Conservation (phyloP, 768 basidiomycete species). For the Neoboletus brunneissimus region DNA sequence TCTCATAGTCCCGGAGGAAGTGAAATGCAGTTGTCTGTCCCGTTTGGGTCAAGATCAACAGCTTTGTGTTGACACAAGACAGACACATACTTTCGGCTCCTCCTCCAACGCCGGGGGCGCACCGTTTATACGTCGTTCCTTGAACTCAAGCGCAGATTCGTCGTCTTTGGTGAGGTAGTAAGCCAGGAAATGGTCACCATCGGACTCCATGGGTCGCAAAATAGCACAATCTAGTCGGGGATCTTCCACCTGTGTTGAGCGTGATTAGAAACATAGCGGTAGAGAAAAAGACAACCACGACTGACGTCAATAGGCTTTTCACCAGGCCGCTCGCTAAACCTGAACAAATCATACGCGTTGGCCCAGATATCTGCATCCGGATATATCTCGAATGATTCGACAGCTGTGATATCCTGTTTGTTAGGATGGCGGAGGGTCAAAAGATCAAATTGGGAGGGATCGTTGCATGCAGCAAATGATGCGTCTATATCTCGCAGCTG, state of each 20-base stretch:
- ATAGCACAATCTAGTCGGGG: slow-evolving; percentile 83
- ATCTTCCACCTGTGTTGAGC: slow-evolving; percentile 56
- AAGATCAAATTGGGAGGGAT: slow-evolving; percentile 60
- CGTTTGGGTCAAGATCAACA: background rate
- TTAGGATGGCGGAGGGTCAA: slow-evolving; percentile 68
- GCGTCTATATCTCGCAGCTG: slow-evolving; percentile 78
- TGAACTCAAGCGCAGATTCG: slow-evolving; percentile 64
- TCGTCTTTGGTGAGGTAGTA: slow-evolving; percentile 82
- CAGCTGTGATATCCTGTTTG: slow-evolving; percentile 69
- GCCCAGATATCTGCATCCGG: slow-evolving; percentile 88
- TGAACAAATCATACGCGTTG: slow-evolving; percentile 84
- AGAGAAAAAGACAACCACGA: slow-evolving; percentile 1
- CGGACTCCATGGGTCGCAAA: slow-evolving; percentile 82
- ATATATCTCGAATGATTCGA: slow-evolving; percentile 78
- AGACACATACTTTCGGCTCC: slow-evolving; percentile 50
- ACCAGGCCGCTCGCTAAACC: slow-evolving; percentile 84
- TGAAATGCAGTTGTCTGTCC: slow-evolving; percentile 66
- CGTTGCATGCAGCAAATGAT: slow-evolving; percentile 57
- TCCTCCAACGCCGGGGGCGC: slow-evolving; percentile 47
- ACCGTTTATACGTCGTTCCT: slow-evolving; percentile 47
- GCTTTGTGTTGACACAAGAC: background rate
- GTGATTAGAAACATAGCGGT: background rate
- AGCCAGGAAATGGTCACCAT: slow-evolving; percentile 83
- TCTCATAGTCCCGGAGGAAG: slow-evolving; percentile 82
- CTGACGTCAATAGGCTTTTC: slow-evolving; percentile 67